Conservation (phyloP, 1,284 basidiomycete genomes). For the Vanrija humicola region DNA sequence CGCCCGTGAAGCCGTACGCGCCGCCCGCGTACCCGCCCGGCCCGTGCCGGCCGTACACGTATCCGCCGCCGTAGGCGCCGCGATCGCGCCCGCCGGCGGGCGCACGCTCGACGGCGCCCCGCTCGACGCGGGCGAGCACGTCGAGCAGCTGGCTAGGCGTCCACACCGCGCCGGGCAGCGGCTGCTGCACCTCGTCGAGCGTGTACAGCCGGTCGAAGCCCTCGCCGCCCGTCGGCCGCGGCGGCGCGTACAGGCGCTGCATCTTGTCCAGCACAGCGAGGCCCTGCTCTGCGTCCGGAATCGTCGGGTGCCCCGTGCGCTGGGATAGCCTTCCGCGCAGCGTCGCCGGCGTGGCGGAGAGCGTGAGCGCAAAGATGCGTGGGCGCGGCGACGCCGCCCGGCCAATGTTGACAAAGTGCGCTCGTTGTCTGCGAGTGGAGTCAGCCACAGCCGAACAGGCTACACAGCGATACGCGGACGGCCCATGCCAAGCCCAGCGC, state of each 20-base stretch:
- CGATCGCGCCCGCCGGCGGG: no score
- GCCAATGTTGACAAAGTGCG: slow-evolving; percentile 43
- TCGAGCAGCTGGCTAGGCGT: no score
- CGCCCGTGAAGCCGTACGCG: no score
- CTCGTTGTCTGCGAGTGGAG: slow-evolving; percentile 34
- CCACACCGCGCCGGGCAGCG: no score
- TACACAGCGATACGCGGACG: not conserved
- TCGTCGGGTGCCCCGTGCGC: slow-evolving; percentile 41
- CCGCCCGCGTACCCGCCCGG: no score
- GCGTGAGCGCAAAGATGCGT: slow-evolving; percentile 22
- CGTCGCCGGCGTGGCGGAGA: slow-evolving; percentile 19
- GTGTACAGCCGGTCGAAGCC: slow-evolving; percentile 34
- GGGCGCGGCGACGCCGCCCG: slow-evolving; percentile 11
- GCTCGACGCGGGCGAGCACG: no score
- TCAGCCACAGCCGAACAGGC: not conserved
- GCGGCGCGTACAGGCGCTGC: slow-evolving; percentile 27
- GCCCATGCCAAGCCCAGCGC: not conserved
- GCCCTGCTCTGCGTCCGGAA: slow-evolving; percentile 35
- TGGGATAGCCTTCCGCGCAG: slow-evolving; percentile 28
- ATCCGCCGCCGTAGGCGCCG: no score
- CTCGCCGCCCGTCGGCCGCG: slow-evolving; percentile 21
- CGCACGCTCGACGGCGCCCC: no score
- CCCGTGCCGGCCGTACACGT: no score
- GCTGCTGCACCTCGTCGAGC: slow-evolving; percentile 10
- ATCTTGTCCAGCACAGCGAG: slow-evolving; percentile 39